These are phyloP conservation scores for Magnaporthiopsis rhizophila DNA, from an alignment of 2,329 filamentous ascomycete genomes.

Conservation along the genomic window DNA sequence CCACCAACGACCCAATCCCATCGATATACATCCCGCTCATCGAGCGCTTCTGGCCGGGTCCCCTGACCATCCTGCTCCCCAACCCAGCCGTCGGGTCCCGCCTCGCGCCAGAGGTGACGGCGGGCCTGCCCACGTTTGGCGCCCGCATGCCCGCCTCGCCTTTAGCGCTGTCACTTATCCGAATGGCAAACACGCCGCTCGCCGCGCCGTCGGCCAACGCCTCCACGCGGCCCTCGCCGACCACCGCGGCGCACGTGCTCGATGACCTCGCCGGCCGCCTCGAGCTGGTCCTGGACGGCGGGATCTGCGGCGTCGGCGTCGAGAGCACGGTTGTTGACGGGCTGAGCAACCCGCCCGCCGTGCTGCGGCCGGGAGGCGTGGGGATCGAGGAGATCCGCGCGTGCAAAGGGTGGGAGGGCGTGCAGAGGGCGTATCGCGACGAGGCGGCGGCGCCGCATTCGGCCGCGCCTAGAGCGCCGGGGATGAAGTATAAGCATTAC, in stretches of 20 bases:
- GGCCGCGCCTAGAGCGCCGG: conserved; percentile 70
- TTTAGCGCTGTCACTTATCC: conserved; percentile 82
- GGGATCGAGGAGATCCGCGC: conserved; percentile 69
- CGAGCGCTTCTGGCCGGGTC: conserved; percentile 84
- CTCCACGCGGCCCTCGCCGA: conserved; percentile 87
- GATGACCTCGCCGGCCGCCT: conserved; percentile 80
- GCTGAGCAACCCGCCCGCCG: conserved; percentile 67
- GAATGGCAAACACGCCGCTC: conserved; percentile 66
- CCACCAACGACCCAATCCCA: conserved; percentile 46
- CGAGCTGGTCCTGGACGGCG: conserved; percentile 81
- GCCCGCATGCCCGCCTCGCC: conserved; percentile 80
- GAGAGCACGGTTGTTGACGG: conserved; percentile 97
- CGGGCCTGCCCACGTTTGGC: conserved; percentile 76
- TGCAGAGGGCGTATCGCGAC: conserved; percentile 72
- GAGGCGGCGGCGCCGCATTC: conserved; percentile 44
- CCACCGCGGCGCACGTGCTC: conserved; percentile 78
- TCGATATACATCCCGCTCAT: conserved; percentile 72
- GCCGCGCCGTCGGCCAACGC: conserved; percentile 93
- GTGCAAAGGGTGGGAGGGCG: conserved; percentile 74
- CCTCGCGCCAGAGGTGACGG: conserved; percentile 87
- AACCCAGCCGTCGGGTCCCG: conserved; percentile 52
- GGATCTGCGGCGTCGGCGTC: conserved; percentile 77
- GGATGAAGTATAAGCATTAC: conserved; percentile 99
- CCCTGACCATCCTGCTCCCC: conserved; percentile 81
- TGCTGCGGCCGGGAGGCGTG: conserved; percentile 81